Conservation (phyloP, 2,329 filamentous ascomycete genomes). For the Plenodomus biglobosus region DNA sequence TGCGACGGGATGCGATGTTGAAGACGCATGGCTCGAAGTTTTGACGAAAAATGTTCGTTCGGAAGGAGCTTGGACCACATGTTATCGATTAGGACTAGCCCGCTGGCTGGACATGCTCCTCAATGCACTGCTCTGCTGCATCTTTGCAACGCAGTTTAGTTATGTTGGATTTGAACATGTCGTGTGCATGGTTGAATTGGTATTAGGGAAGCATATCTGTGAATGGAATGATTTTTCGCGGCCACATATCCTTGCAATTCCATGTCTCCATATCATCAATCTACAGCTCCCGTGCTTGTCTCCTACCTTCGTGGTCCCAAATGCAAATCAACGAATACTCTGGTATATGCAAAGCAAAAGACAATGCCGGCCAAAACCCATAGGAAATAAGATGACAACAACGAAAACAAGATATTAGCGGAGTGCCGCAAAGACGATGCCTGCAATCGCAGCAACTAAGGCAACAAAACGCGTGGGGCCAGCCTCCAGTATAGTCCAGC, state of each 20-base stretch:
- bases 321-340: conserved; percentile 33
- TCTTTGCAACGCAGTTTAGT: too few relatives aligned
- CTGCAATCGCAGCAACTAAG: conserved; percentile 29
- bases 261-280: conserved; percentile 20
- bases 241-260: conserved; percentile 14
- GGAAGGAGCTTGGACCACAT: neutral
- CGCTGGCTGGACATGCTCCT: neutral
- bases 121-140: neutral
- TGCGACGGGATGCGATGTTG: conserved; percentile 12
- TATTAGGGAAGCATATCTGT: conserved; percentile 10
- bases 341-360: conserved; percentile 44
- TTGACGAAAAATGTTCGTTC: conserved; percentile 7
- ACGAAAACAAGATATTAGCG: conserved; percentile 31
- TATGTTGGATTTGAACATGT: too few relatives aligned
- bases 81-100: conserved; percentile 3
- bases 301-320: conserved; percentile 20
- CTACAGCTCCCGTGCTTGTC: conserved; percentile 21
- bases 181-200: neutral
- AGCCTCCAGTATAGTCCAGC: conserved; percentile 42
- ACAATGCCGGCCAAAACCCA: conserved; percentile 19
- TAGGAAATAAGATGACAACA: conserved; percentile 19
- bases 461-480: conserved; percentile 39
- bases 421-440: conserved; percentile 19
- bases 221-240: conserved; percentile 31
- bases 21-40: conserved; percentile 4